Evolutionary conservation across 768 basidiomycete species (phyloP).

Genomic region (Macrolepiota dolichaula): DNA sequence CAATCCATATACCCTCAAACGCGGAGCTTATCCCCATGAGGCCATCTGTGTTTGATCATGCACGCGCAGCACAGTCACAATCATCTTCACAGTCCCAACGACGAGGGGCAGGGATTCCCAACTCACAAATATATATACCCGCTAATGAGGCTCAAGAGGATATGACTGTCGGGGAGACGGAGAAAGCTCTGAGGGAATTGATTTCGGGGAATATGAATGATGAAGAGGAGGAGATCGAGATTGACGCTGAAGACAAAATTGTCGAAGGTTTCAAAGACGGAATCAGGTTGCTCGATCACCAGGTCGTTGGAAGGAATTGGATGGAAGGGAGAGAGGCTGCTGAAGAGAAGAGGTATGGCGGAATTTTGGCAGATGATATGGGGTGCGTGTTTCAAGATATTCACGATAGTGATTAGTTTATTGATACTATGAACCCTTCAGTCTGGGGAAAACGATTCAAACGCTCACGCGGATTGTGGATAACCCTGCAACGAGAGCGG

Average conservation of each 20-base stretch:
- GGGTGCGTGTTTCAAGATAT: slow-evolving; percentile 44
- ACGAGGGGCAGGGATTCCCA: slow-evolving; percentile 29
- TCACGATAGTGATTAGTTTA: neutral
- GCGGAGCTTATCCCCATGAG: slow-evolving; percentile 14
- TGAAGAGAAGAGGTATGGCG: slow-evolving; percentile 71
- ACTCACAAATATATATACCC: slow-evolving; percentile 16
- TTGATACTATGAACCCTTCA: slow-evolving; percentile 22
- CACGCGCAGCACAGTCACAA: neutral
- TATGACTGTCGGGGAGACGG: slow-evolving; percentile 55
- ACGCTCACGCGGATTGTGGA: slow-evolving; percentile 85
- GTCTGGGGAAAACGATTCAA: slow-evolving; percentile 90
- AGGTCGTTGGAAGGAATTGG: slow-evolving; percentile 83
- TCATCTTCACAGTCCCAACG: slow-evolving; percentile 14
- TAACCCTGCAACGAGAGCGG: slow-evolving; percentile 65
- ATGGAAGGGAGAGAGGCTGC: slow-evolving; percentile 77
- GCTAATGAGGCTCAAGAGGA: slow-evolving; percentile 16
- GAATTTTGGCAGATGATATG: slow-evolving; percentile 92
- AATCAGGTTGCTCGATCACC: slow-evolving; percentile 78
- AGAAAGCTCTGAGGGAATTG: slow-evolving; percentile 74
- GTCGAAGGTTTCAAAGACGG: slow-evolving; percentile 77
- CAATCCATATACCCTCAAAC: slow-evolving; percentile 35
- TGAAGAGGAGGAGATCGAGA: slow-evolving; percentile 48
- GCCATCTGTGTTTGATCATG: slow-evolving; percentile 13
- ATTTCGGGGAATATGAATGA: slow-evolving; percentile 65
- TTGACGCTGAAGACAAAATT: slow-evolving; percentile 62